Base-by-base conservation (phyloP, 2,329 filamentous ascomycete genomes). In the Nothophaeocryptopus gaeumannii region DNA sequence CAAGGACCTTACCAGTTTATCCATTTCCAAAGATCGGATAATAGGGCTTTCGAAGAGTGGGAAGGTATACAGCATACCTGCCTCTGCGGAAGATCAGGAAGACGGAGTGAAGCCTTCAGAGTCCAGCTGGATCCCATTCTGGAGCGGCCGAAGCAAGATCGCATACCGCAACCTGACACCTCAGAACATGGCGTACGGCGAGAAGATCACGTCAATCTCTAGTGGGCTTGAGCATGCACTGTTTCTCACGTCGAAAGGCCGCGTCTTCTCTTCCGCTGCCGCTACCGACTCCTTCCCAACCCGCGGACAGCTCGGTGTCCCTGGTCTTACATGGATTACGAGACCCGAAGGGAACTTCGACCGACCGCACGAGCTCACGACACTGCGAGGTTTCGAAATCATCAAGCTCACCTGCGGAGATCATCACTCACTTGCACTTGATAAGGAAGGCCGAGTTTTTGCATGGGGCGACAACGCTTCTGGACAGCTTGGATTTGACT, bases 401-500 rank as follows among this genome's bases (percentile, higher is more conserved):
- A 71, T 75, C 5, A 80, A 88, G 58, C 85, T 97, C 50, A 91
- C 92, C 1, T 75, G 89, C 1, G 93, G 93, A 16, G 90, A 96
- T 65, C 83, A 85, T 58, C 93, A 99, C 71, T 95, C 89, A 3
- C 73, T 95, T 1, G 87, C 83, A 0, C 77, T 90, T 12, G 88
- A 92, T 64, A 80, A 81, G 52, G 77, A 85, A 45, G 92, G 92
- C 12, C 81, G 83, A 12, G 79, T 93, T 12, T 96, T 93, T 68
- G 78, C 84, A 5, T 97, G 95, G 72, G 93, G 93, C 33, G 91
- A 97, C 69, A 97, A 97, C 71, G 84, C 84, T 0, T 81, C 82
- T 37, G 93, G 93, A n/a, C 93, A 97, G 69, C 78, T 97, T 3
- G 92, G 92, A n/a, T 83, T 92, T 61, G 82, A 89, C 43, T 81